Conservation (phyloP, 2,329 filamentous ascomycete species). For the Diaporthe amygdali region DNA sequence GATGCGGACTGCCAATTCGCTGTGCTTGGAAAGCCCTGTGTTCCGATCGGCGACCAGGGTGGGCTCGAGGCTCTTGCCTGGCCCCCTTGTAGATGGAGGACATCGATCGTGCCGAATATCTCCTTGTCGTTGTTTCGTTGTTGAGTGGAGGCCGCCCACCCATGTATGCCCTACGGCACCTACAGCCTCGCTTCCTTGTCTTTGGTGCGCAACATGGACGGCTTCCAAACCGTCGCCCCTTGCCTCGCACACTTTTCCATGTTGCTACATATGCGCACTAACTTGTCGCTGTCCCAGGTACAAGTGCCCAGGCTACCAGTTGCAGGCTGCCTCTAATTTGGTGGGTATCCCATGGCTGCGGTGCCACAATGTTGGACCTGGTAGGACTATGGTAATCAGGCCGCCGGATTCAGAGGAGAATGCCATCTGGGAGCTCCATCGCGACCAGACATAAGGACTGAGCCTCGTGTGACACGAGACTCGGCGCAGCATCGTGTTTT, state of each 20-base stretch:
- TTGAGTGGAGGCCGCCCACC: background rate
- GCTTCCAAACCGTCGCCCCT: background rate
- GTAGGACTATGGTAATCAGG: background rate
- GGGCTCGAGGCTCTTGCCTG: constrained; percentile 18
- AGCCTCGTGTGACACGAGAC: background rate
- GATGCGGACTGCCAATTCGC: constrained; percentile 9
- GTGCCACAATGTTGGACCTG: background rate
- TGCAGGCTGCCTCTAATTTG: background rate
- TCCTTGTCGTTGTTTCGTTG: background rate
- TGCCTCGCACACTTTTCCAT: background rate
- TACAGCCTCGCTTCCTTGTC: background rate
- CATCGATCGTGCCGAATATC: background rate
- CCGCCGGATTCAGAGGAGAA: background rate
- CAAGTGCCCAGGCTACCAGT: background rate
- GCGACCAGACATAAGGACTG: background rate
- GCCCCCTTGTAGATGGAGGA: background rate
- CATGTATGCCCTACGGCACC: too few relatives aligned
- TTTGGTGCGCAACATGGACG: background rate
- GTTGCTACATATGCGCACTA: too few relatives aligned
- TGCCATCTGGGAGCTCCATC: background rate
- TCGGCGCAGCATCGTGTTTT: constrained; percentile 12
- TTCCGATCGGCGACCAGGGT: constrained; percentile 5
- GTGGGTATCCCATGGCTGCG: background rate
- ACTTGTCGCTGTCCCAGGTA: background rate
- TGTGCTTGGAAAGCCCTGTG: background rate